Evolutionary conservation across 371 early-diverging fungal species (phyloP).

Genomic region (Rhizopus sp.): DNA sequence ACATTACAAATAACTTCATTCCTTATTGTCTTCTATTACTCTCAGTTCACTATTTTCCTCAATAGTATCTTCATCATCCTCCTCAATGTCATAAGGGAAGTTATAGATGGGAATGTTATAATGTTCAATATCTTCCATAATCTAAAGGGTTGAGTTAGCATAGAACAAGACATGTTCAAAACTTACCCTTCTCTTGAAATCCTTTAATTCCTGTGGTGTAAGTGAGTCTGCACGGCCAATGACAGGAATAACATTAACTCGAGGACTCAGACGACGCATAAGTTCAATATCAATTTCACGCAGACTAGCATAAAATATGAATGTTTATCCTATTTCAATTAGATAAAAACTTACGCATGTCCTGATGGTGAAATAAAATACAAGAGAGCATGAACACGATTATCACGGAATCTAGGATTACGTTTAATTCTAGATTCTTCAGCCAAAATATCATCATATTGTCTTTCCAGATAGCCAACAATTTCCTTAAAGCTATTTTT

Average conservation of each 20-base stretch:
- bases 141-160: slow-evolving; percentile 29
- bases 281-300: slow-evolving; percentile 97
- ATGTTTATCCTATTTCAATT: background rate
- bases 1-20: background rate
- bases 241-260: slow-evolving; percentile 95
- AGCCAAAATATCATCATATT: slow-evolving; percentile 94
- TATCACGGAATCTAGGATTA: slow-evolving; percentile 96
- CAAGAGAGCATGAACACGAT: slow-evolving; percentile 95
- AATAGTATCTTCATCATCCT: slow-evolving; percentile 91
- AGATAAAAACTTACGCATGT: slow-evolving; percentile 66
- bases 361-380: slow-evolving; percentile 98
- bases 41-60: slow-evolving; percentile 95
- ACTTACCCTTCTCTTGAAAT: slow-evolving; percentile 82
- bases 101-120: slow-evolving; percentile 92
- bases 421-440: slow-evolving; percentile 95
- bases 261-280: slow-evolving; percentile 89
- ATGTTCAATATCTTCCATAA: slow-evolving; percentile 92
- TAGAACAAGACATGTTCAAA: background rate
- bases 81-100: slow-evolving; percentile 77
- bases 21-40: slow-evolving; percentile 24
- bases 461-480: slow-evolving; percentile 90
- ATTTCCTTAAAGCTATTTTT: slow-evolving; percentile 77
- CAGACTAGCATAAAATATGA: slow-evolving; percentile 52
- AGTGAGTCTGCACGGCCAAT: slow-evolving; percentile 80
- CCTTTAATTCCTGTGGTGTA: slow-evolving; percentile 72